Evolutionary conservation across 2,329 filamentous ascomycete species (phyloP), one percentile per base, ranked within the genome.

Genomic region (Trichoderma sp.): DNA sequence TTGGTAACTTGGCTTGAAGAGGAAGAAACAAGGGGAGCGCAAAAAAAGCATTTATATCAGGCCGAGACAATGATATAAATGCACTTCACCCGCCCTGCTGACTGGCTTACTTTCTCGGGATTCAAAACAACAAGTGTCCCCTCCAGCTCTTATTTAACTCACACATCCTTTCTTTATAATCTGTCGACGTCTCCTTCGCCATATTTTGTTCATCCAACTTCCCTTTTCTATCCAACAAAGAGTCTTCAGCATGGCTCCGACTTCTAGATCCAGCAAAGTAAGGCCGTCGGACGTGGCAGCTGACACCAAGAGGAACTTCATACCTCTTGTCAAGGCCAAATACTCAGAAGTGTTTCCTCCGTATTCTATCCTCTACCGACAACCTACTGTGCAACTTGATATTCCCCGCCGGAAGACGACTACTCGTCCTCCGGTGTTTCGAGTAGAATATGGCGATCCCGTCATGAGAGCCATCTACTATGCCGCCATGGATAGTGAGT

Each of bases 231-330:
- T 45, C 45, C 45, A 38, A 41, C 62, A n/a, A 35, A 65, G 14
- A n/a, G 4, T 56, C 59, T 64, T 29, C 71, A 75, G 62, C 35
- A 85, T 85, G 84, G 81, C 81, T 56, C 80, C 83, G 27, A 74
- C 77, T 38, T 79, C 81, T 60, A 84, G 79, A 77, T 80, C 82
- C 35, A 80, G 80, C 75, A 80, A 81, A 38, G 81, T 83, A 67
- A 81, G 82, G 79, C 84, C 84, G 38, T 84, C 92, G 56, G 92
- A 94, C 78, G 90, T 95, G 72, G 93, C 93, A 73, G 89, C 91
- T 31, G 92, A 94, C 81, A 93, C 92, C n/a, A 94, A 94, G 83
- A 89, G 88, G 79, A 88, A 88, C 75, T 93, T 92, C 81, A 92
- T 94, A 78, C 92, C 93, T 18, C 85, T 89, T 77, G 90, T 94